Base-by-base conservation (phyloP, 306 rosid species). In the Prunus davidiana region DNA sequence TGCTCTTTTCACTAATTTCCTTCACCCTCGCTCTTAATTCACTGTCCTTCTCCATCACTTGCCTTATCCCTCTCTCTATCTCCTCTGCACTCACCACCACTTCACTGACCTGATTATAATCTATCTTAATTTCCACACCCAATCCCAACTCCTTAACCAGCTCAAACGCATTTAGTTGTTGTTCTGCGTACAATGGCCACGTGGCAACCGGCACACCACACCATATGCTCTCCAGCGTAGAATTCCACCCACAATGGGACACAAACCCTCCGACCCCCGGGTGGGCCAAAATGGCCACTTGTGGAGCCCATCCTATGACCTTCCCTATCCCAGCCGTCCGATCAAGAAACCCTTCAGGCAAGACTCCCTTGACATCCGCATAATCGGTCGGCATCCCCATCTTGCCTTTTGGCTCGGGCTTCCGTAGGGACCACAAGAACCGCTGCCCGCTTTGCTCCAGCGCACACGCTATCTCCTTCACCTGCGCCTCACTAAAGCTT, bases 21-120 rank as follows among this genome's bases (percentile, higher is more conserved):
- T 69, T 64, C 43, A 74, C 63, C 32, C 57, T 75, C 61, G 76
- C 82, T 67, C 86, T 73, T 12, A 54, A 8, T 15, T 82, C 85
- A 54, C 79, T 66, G 12, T 86, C 85, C 0, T 27, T 34, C 25
- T 79, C 84, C 80, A 90, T 47, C 72, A 86, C 18, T 14, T 27
- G 7, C 65, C 83, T 81, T 46, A 90, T 69, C 8, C 85, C 90
- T 7, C 32, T 76, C 46, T 79, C 87, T 2, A 90, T 79, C 51
- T 28, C 77, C 10, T 79, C 75, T 0, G 89, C 81, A 19, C 25
- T 66, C 67, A 87, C 56, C 7, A 80, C 25, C 2, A 2, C 1
- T 9, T 43, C 34, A 0, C 46, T 24, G 10, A 13, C 72, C 22
- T 8, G 8, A 12, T 38, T 58, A 9, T 11, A 80, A 56, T 74